Base-by-base conservation (phyloP, 2,329 filamentous ascomycete species). In the Ophiostoma perfectum region DNA sequence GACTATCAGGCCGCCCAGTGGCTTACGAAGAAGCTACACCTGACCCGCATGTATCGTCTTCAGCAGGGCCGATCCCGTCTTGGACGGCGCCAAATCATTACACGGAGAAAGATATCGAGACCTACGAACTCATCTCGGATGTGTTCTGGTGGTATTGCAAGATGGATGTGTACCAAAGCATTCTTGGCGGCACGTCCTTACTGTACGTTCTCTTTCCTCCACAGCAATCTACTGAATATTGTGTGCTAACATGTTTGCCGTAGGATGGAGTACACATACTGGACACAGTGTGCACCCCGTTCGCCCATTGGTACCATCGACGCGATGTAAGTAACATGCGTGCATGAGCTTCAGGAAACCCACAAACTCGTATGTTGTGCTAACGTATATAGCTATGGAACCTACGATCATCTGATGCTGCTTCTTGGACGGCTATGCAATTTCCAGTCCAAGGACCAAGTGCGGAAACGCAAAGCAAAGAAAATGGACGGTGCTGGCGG, bases 101-200 rank as follows among this genome's bases (percentile, higher is more conserved):
- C 27, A 75, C 84, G 1, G 80, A 84, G 47, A 82, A 80, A 70
- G 93, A 98, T 70, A 83, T 96, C 64, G 88, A 92, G 71, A 88
- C 86, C 55, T 96, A 91, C 74, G 90, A 95, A 74, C 89, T 90
- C 16, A 82, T 95, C 52, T 87, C 90, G 72, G 95, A 98, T 78
- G 79, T 98, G 5, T 96, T 90, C 75, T 99, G 94, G 93, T 97
- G 93, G 91, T 97, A 93, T 76, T 89, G 86, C 74, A 96, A 97
- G 78, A 95, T 97, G 81, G 95, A 98, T 76, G 87, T 91, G 8
- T 96, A 94, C 73, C 94, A 97, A 77, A 93, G 91, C 75, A 86
- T 97, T 70, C 81, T 98, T 38, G 95, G 93, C 72, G 94, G 92
- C 8, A 93, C 94, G 58, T 85, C 85, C 71, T 81, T 96, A 64